Evolutionary conservation across 106 monocot species (phyloP), one percentile per base, ranked within the genome.

Genomic region (Iris macrosiphon): DNA sequence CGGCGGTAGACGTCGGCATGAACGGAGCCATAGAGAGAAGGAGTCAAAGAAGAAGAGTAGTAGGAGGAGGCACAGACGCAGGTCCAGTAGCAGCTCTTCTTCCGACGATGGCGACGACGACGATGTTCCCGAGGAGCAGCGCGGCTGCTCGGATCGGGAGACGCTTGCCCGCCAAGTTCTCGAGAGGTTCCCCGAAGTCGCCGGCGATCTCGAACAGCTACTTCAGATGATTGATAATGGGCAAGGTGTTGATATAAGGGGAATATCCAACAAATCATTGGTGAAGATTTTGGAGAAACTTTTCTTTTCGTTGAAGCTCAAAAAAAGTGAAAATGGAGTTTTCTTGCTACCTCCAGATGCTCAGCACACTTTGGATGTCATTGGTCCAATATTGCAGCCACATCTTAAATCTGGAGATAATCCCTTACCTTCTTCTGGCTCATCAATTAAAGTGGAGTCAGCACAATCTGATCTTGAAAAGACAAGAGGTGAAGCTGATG

Each of bases 211-310:
- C n/a, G n/a, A n/a, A n/a, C 77, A 98, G 98, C 79, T 98, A 68
- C 76, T 91, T 31, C 60, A 91, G 81, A 78, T 91, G 80, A 61
- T 98, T 64, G 98, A 98, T 46, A 81, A 51, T 74, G 91, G 98
- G 3, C 78, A 98, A 55, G 91, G 83, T 57, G 91, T 91, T 67
- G 81, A 91, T 67, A 49, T 91, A 9, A 63, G 71, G 13, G 91
- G 78, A 53, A 72, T 98, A 74, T 75, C 80, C 4, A 61, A 91
- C 50, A 78, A 67, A 41, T 46, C 64, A 8, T 56, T 98, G 60
- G 80, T 62, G 24, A 84, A 70, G 16, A 60, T 83, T 56, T 49
- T 98, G 40, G 84, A 81, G 53, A 78, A 67, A 43, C 83, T 91
- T 47, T 91, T 98, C 55, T 10, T 28, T 0, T 77, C 84, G 0